phyloP scores from a whole-genome alignment of 129 eudicot species.

The Cynara cardunculus region DNA sequence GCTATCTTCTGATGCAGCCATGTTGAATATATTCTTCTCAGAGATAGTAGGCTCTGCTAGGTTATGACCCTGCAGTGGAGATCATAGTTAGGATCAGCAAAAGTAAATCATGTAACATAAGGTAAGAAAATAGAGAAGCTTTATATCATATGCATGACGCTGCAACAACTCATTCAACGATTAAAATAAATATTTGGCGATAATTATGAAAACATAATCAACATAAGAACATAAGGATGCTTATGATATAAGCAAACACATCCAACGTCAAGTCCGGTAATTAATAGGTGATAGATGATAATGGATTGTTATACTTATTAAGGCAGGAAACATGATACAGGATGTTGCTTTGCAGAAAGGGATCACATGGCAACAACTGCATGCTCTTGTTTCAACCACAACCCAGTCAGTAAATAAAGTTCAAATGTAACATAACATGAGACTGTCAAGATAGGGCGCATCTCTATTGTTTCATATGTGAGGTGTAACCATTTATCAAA shows the following conservation, averaged over 20 bases:
- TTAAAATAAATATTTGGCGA: neutral
- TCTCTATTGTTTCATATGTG: neutral
- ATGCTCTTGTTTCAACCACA: neutral
- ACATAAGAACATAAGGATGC: neutral
- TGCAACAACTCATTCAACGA: neutral
- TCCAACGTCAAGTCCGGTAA: neutral
- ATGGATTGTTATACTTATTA: neutral
- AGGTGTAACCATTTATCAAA: neutral
- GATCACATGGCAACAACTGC: neutral
- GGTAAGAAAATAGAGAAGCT: neutral
- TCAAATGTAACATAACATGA: neutral
- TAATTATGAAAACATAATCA: neutral
- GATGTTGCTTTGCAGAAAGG: neutral
- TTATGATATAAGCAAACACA: neutral
- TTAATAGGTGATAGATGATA: neutral
- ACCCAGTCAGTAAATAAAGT: neutral
- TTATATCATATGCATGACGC: neutral
- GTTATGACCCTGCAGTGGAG: slow-evolving; percentile 19
- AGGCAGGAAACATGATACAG: neutral
- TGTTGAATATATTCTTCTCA: slow-evolving; percentile 24
- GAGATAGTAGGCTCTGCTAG: slow-evolving; percentile 7
- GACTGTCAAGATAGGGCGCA: neutral
- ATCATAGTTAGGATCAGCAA: neutral
- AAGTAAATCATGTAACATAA: neutral
- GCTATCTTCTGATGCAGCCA: slow-evolving; percentile 85